Conservation (phyloP, 345 rosid species). For the Bruguiera sexangula region DNA sequence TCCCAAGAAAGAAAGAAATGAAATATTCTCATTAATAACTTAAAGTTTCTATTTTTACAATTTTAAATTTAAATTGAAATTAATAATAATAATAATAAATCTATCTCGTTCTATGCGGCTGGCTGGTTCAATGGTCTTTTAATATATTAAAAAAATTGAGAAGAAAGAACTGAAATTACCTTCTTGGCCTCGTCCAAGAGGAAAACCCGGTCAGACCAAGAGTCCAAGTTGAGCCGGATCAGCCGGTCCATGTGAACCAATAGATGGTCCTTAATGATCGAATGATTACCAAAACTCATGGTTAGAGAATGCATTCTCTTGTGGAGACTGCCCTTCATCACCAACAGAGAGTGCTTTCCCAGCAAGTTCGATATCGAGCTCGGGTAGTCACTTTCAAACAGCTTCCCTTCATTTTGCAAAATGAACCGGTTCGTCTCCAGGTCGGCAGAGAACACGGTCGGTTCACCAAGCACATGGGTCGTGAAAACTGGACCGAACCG, state of each 20-base stretch:
- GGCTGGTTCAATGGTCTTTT: no score
- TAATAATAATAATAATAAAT: no score
- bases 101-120: no score
- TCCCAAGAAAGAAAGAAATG: not conserved
- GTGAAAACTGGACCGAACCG: slow-evolving; percentile 79
- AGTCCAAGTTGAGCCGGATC: slow-evolving; percentile 77
- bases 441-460: slow-evolving; percentile 83
- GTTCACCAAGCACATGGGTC: slow-evolving; percentile 79
- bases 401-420: slow-evolving; percentile 83
- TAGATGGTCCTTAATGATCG: slow-evolving; percentile 67
- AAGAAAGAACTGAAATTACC: slow-evolving; percentile 32
- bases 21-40: no score
- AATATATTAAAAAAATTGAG: no score
- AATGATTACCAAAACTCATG: slow-evolving; percentile 80
- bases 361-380: slow-evolving; percentile 80
- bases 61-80: no score
- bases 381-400: slow-evolving; percentile 82
- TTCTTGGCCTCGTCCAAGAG: slow-evolving; percentile 98
- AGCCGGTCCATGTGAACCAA: slow-evolving; percentile 88
- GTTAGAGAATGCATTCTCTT: slow-evolving; percentile 94
- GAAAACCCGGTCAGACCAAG: slow-evolving; percentile 81
- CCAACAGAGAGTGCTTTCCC: slow-evolving; percentile 81
- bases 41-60: no score
- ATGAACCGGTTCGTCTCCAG: slow-evolving; percentile 84
- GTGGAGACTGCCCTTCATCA: slow-evolving; percentile 87